Percentiles rank a stretch among this genome's conserved stretches.
These are phyloP conservation scores for Cairneyella variabilis DNA, from an alignment of 495 filamentous ascomycete species.

Conservation along the genomic window DNA sequence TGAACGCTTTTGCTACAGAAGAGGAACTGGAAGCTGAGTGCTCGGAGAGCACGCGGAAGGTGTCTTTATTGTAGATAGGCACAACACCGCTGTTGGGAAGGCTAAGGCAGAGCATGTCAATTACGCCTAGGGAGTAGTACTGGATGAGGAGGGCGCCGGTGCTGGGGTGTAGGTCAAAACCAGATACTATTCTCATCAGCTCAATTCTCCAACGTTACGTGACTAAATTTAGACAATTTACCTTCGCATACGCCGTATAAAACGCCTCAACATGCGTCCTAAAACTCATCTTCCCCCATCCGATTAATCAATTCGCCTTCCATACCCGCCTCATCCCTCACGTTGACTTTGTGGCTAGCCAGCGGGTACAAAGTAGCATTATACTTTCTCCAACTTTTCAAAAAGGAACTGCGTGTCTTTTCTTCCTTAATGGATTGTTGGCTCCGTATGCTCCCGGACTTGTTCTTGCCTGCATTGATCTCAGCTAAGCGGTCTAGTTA, in stretches of 20 bases:
- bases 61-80: slow-evolving; percentile 39
- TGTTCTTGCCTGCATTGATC: slow-evolving; percentile 16
- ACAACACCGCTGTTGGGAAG: slow-evolving; percentile 24
- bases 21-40: slow-evolving; percentile 30
- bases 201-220: not conserved
- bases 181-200: slow-evolving; percentile 30
- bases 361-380: slow-evolving; percentile 10
- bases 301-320: slow-evolving; percentile 34
- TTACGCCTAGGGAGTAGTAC: slow-evolving; percentile 32
- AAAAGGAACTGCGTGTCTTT: slow-evolving; percentile 25
- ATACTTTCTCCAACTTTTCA: slow-evolving; percentile 31
- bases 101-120: slow-evolving; percentile 40
- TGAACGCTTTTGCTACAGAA: slow-evolving; percentile 32
- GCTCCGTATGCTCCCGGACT: slow-evolving; percentile 7
- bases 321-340: slow-evolving; percentile 33
- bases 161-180: slow-evolving; percentile 29
- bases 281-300: slow-evolving; percentile 36
- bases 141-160: slow-evolving; percentile 23
- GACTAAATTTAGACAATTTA: slow-evolving; percentile 11
- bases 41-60: slow-evolving; percentile 45
- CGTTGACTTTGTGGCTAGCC: slow-evolving; percentile 16
- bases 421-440: slow-evolving; percentile 7
- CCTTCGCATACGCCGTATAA: slow-evolving; percentile 48
- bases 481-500: slow-evolving; percentile 26
- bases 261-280: slow-evolving; percentile 35